Base-by-base conservation (phyloP, 352 stramenopile species). In the Lagenidium sp. region DNA sequence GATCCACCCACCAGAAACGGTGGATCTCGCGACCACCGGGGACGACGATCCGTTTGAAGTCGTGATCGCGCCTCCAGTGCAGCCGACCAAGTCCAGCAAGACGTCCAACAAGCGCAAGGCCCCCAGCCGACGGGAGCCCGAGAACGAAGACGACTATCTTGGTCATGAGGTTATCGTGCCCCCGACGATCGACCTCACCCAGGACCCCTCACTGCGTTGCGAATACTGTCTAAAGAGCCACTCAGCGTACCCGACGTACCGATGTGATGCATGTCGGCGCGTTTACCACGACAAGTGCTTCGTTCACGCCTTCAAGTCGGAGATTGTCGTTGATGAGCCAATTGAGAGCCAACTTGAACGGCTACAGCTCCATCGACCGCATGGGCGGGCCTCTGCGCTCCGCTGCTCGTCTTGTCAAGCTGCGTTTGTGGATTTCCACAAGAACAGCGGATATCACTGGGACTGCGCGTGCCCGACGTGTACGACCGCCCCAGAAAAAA, bases 201-300 rank as follows among this genome's bases (percentile, higher is more conserved):
- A n/a, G n/a, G n/a, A n/a, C n/a, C n/a, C n/a, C n/a, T n/a, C n/a
- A n/a, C n/a, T n/a, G n/a, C n/a, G n/a, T n/a, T 57, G 49, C 18
- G 49, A 47, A 26, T 51, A 43, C 23, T 57, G 49, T 16, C 34
- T 31, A 18, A 8, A 28, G 1, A 4, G 5, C 24, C 49, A 57
- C 30, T 51, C 41, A 8, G 42, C 36, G 2, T 39, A 42, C 16
- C 12, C 36, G 29, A 46, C 32, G 31, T 51, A 43, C 20, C 20
- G 36, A 12, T 57, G 49, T 32, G 23, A 38, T 23, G 20, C 34
- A 7, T 57, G 49, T 37, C 35, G 26, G 3, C 49, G 49, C 15
- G 38, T 47, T n/a, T 57, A 57, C 37, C 49, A 57, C 30, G 49
- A 49, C 42, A 48, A 44, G 29, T 57, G 49, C 19, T 40, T 57